Evolutionary conservation across 108 stramenopile species (phyloP).

Genomic region (Aureococcus anophagefferens): DNA sequence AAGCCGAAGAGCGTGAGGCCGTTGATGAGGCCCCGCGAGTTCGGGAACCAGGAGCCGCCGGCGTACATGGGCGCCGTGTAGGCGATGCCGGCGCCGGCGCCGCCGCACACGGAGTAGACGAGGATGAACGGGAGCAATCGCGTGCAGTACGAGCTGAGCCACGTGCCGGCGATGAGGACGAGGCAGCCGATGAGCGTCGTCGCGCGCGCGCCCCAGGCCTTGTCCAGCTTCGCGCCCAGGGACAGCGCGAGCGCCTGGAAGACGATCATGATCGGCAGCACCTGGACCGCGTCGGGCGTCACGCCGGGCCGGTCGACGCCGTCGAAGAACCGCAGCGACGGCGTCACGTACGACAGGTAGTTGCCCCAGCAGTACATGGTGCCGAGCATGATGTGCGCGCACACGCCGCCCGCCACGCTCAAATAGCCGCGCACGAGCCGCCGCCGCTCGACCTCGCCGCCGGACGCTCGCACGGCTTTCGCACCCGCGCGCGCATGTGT

Average conservation of each 20-base stretch:
- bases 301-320: not conserved
- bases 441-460: no score
- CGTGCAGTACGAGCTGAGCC: slow-evolving; percentile 22
- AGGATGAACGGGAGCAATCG: slow-evolving; percentile 28
- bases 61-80: slow-evolving; percentile 44
- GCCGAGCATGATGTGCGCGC: slow-evolving; percentile 6
- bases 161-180: slow-evolving; percentile 23
- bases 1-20: slow-evolving; percentile 42
- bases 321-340: slow-evolving; percentile 14
- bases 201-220: not conserved
- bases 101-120: slow-evolving; percentile 37
- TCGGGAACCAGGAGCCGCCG: slow-evolving; percentile 41
- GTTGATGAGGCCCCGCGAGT: slow-evolving; percentile 32
- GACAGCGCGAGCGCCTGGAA: slow-evolving; percentile 25
- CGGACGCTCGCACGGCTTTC: no score
- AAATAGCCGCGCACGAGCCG: no score
- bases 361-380: slow-evolving; percentile 46
- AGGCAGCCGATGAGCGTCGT: slow-evolving; percentile 18
- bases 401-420: slow-evolving; percentile 12
- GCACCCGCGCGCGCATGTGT: no score
- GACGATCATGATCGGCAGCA: slow-evolving; percentile 28
- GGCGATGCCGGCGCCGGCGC: slow-evolving; percentile 36
- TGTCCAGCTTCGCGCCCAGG: not conserved
- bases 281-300: slow-evolving; percentile 19
- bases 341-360: slow-evolving; percentile 34